A percentile compares a stretch with the other conserved stretches of the same genome.
phyloP scores from a whole-genome alignment of 352 stramenopile species.

The Globisporangium okanoganense region DNA sequence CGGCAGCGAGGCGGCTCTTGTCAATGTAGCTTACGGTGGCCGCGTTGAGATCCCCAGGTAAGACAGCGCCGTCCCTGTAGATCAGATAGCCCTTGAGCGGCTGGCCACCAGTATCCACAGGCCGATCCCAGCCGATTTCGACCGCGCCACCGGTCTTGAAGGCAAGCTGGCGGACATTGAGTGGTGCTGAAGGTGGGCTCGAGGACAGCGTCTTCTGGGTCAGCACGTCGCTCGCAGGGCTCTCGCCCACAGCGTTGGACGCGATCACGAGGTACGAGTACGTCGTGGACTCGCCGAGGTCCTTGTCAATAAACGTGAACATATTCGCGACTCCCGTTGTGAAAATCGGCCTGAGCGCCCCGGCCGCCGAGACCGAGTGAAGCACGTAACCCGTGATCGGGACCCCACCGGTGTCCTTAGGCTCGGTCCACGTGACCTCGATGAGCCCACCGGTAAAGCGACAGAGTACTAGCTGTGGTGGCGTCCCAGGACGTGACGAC shows the following conservation, averaged over 20 bases:
- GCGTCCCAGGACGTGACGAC: constrained; percentile 19
- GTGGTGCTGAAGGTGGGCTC: constrained; percentile 43
- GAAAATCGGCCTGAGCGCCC: constrained; percentile 20
- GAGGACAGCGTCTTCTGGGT: constrained; percentile 29
- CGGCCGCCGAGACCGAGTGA: constrained; percentile 16
- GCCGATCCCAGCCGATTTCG: constrained; percentile 49
- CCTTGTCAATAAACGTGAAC: constrained; percentile 36
- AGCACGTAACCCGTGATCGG: constrained; percentile 27
- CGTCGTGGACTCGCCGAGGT: constrained; percentile 41
- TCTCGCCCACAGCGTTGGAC: constrained; percentile 33
- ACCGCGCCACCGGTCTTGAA: constrained; percentile 53
- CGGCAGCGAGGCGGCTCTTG: constrained; percentile 24
- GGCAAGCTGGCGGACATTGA: constrained; percentile 33
- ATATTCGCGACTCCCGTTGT: constrained; percentile 15
- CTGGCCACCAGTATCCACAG: constrained; percentile 50
- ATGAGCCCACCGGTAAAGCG: constrained; percentile 33
- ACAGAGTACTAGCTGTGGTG: constrained; percentile 22
- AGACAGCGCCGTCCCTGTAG: constrained; percentile 36
- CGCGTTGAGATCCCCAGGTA: constrained; percentile 25
- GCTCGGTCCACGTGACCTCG: constrained; percentile 27
- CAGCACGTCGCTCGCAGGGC: constrained; percentile 27
- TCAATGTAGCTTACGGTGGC: constrained; percentile 29
- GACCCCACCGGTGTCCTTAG: constrained; percentile 31
- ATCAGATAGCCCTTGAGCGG: constrained; percentile 42
- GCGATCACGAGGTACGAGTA: constrained; percentile 47